Conservation (phyloP, 2,329 filamentous ascomycete genomes). For the Canariomyces notabilis region DNA sequence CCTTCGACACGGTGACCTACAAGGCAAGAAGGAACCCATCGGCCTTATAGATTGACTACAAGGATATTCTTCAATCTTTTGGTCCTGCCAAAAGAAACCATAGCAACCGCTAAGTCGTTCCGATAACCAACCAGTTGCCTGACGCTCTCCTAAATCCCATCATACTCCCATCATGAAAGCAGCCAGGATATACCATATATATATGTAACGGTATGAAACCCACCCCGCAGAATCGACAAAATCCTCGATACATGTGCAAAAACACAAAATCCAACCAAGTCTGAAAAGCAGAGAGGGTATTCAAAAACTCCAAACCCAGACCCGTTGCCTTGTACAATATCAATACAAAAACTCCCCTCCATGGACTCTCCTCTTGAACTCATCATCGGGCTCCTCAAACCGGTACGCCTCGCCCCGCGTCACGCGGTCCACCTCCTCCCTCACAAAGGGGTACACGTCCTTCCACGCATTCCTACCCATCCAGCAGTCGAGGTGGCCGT, state of each 20-base stretch:
- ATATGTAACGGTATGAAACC: background rate
- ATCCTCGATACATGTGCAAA: background rate
- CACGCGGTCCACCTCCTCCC: slow-evolving; percentile 51
- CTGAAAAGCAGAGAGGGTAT: no score
- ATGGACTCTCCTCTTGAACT: slow-evolving; percentile 38
- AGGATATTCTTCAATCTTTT: no score
- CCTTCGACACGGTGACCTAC: no score
- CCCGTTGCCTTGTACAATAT: background rate
- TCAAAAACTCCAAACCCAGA: background rate
- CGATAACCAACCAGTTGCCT: no score
- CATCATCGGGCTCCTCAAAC: slow-evolving; percentile 41
- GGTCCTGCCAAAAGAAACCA: no score
- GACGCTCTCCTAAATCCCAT: no score
- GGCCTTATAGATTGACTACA: no score
- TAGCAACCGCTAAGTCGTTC: no score
- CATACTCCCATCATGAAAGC: no score
- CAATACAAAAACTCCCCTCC: slow-evolving; percentile 38
- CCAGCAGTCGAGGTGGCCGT: slow-evolving; percentile 59
- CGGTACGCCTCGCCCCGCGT: slow-evolving; percentile 37
- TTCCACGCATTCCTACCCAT: slow-evolving; percentile 55
- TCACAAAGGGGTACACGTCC: slow-evolving; percentile 54
- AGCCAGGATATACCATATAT: background rate
- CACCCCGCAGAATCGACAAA: no score
- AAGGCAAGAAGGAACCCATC: no score
- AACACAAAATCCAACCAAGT: background rate